Base-by-base conservation (phyloP, 352 stramenopile genomes). In the Phytopythium sindhum region DNA sequence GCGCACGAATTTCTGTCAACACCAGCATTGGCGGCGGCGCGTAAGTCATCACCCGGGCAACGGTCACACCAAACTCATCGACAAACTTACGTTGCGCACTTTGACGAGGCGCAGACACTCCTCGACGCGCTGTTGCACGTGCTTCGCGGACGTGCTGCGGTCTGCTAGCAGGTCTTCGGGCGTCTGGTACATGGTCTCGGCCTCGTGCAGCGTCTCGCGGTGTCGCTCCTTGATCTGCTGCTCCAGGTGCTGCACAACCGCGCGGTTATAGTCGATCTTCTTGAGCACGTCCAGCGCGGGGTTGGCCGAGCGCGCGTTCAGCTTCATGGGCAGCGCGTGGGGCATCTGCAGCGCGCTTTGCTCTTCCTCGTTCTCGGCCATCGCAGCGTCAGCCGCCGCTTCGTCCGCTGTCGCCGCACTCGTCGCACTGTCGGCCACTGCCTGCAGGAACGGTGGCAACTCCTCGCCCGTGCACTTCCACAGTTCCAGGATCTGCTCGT, bases 381-480 rank as follows among this genome's bases (percentile, higher is more conserved):
- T 57, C 19, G 55, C 9, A 2, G 44, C 33, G 29, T 67, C n/a
- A 5, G 39, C 19, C 6, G 61, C 23, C 28, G 19, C 52, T 5
- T 29, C 55, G 24, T 23, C 63, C 19, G 52, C 53, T 6, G 45
- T 50, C 1, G 66, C 63, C 1, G 63, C 55, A 31, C 29, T 24
- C 24, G 50, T 28, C 6, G 51, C 47, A 14, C 47, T 53, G 47
- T 4, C 37, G 4, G n/a, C 52, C 17, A 71, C 66, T 47, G 63
- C 57, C 24, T 64, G n/a, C 51, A 92, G 52, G 39, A 90, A 92
- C 1, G 12, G 42, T 0, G 84, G 83, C 47, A 94, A 41, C 15
- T 90, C 80, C 70, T 94, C 86, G 10, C 84, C 86, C 10, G 86
- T 94, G 60, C 83, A 81, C 50, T 78, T 78, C 86, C 86, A 94